Evolutionary conservation across 2,329 filamentous ascomycete species (phyloP).

Genomic region (Alternaria sp.): DNA sequence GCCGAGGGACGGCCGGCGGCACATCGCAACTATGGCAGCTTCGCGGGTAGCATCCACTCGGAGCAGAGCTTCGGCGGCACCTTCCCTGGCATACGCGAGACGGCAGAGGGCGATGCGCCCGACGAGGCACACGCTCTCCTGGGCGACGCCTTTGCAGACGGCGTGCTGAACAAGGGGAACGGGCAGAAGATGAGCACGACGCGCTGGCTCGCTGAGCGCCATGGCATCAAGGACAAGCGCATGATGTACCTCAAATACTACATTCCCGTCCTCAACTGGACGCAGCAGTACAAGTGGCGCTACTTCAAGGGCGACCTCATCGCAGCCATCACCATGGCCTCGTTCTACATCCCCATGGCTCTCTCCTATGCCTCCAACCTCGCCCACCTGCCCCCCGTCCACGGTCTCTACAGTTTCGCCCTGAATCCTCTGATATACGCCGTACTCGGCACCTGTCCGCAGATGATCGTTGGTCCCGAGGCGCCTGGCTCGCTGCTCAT

Average conservation of each 20-base stretch:
- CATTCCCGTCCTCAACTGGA: constrained; percentile 88
- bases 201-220: constrained; percentile 71
- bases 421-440: constrained; percentile 93
- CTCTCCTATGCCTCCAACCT: constrained; percentile 92
- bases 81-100: constrained; percentile 42
- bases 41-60: constrained; percentile 58
- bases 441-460: constrained; percentile 85
- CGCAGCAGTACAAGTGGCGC: constrained; percentile 80
- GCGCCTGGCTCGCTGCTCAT: constrained; percentile 91
- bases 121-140: constrained; percentile 49
- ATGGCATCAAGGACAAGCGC: constrained; percentile 75
- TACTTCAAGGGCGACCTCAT: constrained; percentile 87
- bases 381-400: constrained; percentile 89
- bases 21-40: constrained; percentile 59
- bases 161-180: constrained; percentile 48
- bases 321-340: constrained; percentile 93
- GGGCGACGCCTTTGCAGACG: constrained; percentile 53
- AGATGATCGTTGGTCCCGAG: constrained; percentile 94
- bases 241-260: constrained; percentile 91
- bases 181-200: constrained; percentile 74
- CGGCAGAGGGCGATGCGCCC: constrained; percentile 32
- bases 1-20: constrained; percentile 72
- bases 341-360: constrained; percentile 97
- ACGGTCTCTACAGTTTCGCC: constrained; percentile 92
- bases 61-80: constrained; percentile 48